Conservation (phyloP, 192 early-diverging fungal species). For the Backusella parvicylindrica region DNA sequence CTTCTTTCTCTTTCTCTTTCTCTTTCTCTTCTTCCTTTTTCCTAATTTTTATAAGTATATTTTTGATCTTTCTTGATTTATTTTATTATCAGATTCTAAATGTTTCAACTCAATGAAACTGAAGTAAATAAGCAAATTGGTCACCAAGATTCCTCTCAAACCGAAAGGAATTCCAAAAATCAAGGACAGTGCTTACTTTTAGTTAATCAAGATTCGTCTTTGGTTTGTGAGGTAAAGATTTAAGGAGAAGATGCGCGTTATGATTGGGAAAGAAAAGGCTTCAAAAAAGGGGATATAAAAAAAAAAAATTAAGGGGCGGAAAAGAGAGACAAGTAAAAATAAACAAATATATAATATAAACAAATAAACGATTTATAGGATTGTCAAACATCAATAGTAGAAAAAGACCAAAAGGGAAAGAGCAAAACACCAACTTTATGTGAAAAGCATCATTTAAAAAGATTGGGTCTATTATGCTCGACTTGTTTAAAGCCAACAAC, state of each 20-base stretch:
- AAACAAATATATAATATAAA: not conserved
- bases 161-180: not conserved
- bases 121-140: not conserved
- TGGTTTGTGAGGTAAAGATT: slow-evolving; percentile 9
- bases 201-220: not conserved
- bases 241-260: not conserved
- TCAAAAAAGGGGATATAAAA: slow-evolving; percentile 6
- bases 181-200: not conserved
- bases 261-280: slow-evolving; percentile 1
- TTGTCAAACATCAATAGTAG: not conserved
- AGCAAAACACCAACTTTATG: not conserved
- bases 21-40: not conserved
- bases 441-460: not conserved
- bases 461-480: not conserved
- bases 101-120: not conserved
- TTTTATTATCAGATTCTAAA: not conserved
- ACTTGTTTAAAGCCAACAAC: not conserved
- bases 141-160: not conserved
- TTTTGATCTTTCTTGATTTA: not conserved
- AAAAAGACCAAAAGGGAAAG: not conserved
- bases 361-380: not conserved
- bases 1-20: not conserved
- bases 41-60: not conserved
- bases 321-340: not conserved
- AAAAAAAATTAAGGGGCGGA: not conserved